These are phyloP conservation scores for Vanrija sp. DNA, from an alignment of 1,284 basidiomycete species.

Conservation along the genomic window DNA sequence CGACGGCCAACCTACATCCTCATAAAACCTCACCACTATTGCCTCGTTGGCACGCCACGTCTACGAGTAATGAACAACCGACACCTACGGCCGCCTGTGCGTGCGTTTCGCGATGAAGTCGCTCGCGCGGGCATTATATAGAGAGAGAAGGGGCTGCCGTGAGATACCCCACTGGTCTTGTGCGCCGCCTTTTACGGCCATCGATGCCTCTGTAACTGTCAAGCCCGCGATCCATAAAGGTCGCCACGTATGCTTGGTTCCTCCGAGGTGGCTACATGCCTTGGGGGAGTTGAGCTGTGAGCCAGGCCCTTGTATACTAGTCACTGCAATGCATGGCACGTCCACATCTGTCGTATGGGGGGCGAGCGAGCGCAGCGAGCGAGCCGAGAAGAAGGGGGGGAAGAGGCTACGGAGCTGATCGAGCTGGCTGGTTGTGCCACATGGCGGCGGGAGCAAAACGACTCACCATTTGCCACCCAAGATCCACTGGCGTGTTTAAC, in stretches of 20 bases:
- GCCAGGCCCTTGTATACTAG: constrained; percentile 20
- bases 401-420: too few relatives aligned
- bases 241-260: too few relatives aligned
- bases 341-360: constrained; percentile 6
- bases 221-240: not conserved
- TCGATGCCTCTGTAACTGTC: constrained; percentile 5
- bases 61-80: not conserved
- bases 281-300: constrained; percentile 1
- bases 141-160: constrained; percentile 9
- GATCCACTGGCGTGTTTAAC: too few relatives aligned
- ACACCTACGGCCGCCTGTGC: not conserved
- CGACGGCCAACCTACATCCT: too few relatives aligned
- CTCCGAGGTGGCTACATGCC: not conserved
- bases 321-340: constrained; percentile 27
- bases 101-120: too few relatives aligned
- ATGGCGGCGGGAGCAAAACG: too few relatives aligned
- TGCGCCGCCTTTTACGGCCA: not conserved
- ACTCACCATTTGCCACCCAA: too few relatives aligned
- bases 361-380: too few relatives aligned
- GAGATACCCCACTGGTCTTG: constrained; percentile 1
- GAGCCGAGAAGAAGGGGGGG: too few relatives aligned
- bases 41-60: constrained; percentile 3
- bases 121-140: not conserved
- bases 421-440: too few relatives aligned
- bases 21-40: not conserved